Evolutionary conservation across 345 rosid species (phyloP).

Genomic region (Theobroma cacao): DNA sequence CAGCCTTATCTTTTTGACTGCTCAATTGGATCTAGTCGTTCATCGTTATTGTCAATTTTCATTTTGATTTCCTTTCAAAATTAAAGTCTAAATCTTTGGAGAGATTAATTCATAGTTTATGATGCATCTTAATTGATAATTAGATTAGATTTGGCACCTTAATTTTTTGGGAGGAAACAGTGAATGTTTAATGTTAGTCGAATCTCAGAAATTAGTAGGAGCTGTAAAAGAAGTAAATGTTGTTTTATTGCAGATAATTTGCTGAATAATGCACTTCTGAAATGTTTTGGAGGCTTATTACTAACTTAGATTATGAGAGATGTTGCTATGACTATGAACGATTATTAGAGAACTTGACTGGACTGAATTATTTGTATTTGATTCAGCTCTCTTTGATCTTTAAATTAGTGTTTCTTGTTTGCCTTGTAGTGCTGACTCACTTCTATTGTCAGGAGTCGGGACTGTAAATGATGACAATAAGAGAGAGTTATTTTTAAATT

Average conservation of each 20-base stretch:
- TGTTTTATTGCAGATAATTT: not conserved
- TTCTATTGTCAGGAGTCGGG: slow-evolving; percentile 15
- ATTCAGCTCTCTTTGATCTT: not conserved
- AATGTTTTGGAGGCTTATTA: not conserved
- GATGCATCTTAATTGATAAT: not conserved
- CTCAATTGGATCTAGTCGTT: slow-evolving; percentile 26
- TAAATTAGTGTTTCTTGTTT: not conserved
- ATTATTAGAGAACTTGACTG: not conserved
- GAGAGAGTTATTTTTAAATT: slow-evolving; percentile 9
- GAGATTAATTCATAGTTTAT: not conserved
- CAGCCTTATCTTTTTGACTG: not conserved
- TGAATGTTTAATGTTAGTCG: not conserved
- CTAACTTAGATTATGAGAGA: not conserved
- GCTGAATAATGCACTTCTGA: not conserved
- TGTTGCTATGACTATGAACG: not conserved
- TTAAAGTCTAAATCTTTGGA: not conserved
- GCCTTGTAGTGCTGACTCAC: not conserved
- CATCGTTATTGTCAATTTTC: not conserved
- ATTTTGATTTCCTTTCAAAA: not conserved
- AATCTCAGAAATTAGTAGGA: not conserved
- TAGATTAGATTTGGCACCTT: slow-evolving; percentile 4
- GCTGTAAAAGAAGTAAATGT: not conserved
- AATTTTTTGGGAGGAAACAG: not conserved
- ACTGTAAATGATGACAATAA: slow-evolving; percentile 13
- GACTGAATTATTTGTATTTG: not conserved